Base-by-base conservation (phyloP, 2,329 filamentous ascomycete genomes). In the Stagonosporopsis cucurbitacearum region DNA sequence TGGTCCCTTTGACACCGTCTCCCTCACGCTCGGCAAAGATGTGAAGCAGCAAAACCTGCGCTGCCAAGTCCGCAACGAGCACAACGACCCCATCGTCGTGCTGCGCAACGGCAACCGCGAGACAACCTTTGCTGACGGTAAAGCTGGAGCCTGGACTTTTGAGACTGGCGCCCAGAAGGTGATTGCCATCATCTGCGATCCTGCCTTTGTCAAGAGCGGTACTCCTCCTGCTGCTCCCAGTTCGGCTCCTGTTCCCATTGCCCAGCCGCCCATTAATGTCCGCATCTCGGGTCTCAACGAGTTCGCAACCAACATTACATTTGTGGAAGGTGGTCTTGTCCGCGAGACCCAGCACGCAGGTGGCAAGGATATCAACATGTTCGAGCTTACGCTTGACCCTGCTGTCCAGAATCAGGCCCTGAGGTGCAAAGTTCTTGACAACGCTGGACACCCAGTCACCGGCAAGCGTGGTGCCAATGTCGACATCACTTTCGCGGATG, bases 401-500 rank as follows among this genome's bases (percentile, higher is more conserved):
- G 55, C 44, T 9, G 50, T 60, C 22, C 5, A 33, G 23, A 52
- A 58, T 13, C 40, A 57, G 25, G 54, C 52, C 9, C 37, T 60
- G 41, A 60, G 63, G 35, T 65, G 63, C 63, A 50, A 60, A 36
- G 45, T 59, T 22, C 45, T 58, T 12, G 63, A 60, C 39, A 35
- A 47, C 3, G 36, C 47, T n/a, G 45, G 47, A 5, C 36, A 57
- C 12, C 50, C 61, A 8, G 55, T 64, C 20, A 47, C 54, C 19
- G 44, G 52, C 19, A 54, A 48, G 39, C 63, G 63, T 26, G 59
- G 57, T 20, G 28, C 32, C 2, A 64, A 62, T 39, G 41, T 58
- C 7, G 63, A 64, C 39, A 56, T 57, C 30, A 64, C 60, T 12
- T 65, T 65, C 30, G 48, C 42, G 19, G 63, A 65, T 39, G 63